Conservation (phyloP, 495 filamentous ascomycete genomes). For the Penicillium alfredii region DNA sequence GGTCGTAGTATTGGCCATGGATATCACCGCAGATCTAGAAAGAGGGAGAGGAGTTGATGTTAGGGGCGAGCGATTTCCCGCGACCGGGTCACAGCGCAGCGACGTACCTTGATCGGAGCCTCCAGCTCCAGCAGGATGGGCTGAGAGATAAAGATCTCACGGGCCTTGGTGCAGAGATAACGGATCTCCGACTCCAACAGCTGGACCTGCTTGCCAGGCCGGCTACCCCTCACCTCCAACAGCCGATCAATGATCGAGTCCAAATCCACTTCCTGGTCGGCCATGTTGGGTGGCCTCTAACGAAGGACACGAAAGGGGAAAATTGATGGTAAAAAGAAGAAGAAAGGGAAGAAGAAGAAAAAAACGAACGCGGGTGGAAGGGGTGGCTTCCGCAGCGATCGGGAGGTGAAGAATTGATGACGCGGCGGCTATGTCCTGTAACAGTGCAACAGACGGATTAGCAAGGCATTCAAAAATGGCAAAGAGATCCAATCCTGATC, state of each 20-base stretch:
- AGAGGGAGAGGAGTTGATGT: slow-evolving; percentile 7
- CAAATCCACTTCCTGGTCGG: slow-evolving; percentile 96
- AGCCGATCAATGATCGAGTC: slow-evolving; percentile 99
- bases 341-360: slow-evolving; percentile 19
- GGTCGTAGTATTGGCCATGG: slow-evolving; percentile 98
- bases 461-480: slow-evolving; percentile 8
- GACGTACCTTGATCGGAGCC: slow-evolving; percentile 92
- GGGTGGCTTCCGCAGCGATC: slow-evolving; percentile 30
- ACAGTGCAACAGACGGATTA: slow-evolving; percentile 12
- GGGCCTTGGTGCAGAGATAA: slow-evolving; percentile 95
- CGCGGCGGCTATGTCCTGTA: slow-evolving; percentile 37
- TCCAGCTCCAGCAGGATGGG: slow-evolving; percentile 96
- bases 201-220: slow-evolving; percentile 97
- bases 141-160: slow-evolving; percentile 99
- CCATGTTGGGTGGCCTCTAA: slow-evolving; percentile 59
- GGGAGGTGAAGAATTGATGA: slow-evolving; percentile 31
- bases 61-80: slow-evolving; percentile 2
- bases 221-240: slow-evolving; percentile 94
- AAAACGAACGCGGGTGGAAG: slow-evolving; percentile 29
- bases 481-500: slow-evolving; percentile 11
- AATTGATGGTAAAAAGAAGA: slow-evolving; percentile 17
- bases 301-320: slow-evolving; percentile 22
- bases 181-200: slow-evolving; percentile 95
- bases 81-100: slow-evolving; percentile 3
- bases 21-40: slow-evolving; percentile 96